Evolutionary conservation across 768 basidiomycete genomes (phyloP).

Genomic region (Boletus rex-veris): DNA sequence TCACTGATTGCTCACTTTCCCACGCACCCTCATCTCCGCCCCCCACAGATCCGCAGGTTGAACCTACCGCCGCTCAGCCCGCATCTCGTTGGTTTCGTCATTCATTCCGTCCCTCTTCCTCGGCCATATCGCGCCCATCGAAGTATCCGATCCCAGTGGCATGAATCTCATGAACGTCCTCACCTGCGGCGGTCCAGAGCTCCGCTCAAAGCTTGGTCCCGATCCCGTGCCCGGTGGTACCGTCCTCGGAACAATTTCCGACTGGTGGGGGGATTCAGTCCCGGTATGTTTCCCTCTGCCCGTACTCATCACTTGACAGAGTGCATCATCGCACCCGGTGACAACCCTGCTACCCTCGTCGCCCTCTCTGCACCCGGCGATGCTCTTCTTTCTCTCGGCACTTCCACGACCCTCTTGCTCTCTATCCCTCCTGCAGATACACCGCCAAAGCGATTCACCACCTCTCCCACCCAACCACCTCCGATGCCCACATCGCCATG

Average conservation of each 20-base stretch:
- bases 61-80: neutral
- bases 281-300: neutral
- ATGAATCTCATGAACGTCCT: conserved; percentile 10
- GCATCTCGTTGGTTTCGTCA: conserved; percentile 6
- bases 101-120: conserved; percentile 5
- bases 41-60: conserved; percentile 3
- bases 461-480: too few species aligned
- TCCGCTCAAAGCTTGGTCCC: conserved; percentile 5
- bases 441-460: conserved; percentile 5
- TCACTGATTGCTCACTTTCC: too few species aligned
- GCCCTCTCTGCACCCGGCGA: conserved; percentile 6
- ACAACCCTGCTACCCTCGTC: too few species aligned
- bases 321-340: conserved; percentile 8
- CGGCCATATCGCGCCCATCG: conserved; percentile 8
- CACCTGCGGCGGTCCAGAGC: neutral
- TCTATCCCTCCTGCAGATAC: conserved; percentile 5
- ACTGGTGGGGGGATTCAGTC: too few species aligned
- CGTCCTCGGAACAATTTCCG: too few species aligned
- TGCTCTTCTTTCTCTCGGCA: conserved; percentile 5
- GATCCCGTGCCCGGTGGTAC: conserved; percentile 3
- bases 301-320: neutral
- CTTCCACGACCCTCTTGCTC: conserved; percentile 4
- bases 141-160: conserved; percentile 5
- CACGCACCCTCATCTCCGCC: neutral
- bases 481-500: too few species aligned